Conservation (phyloP, 1,139 yeast genomes). For the Saccharomyces pastorianus region DNA sequence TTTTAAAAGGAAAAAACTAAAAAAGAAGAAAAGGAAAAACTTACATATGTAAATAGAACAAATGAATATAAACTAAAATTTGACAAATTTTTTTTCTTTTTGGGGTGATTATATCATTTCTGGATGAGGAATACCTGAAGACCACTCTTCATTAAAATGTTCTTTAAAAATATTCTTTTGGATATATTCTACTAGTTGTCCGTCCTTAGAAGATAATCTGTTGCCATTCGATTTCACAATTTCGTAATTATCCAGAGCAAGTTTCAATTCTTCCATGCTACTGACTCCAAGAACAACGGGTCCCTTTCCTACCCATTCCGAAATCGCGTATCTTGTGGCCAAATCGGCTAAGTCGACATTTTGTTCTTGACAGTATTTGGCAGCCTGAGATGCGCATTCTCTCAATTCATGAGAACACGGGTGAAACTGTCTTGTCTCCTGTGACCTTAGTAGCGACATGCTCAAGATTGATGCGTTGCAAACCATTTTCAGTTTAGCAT, state of each 20-base stretch:
- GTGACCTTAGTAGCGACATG: constrained; percentile 75
- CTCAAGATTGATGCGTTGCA: constrained; percentile 80
- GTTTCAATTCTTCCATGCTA: constrained; percentile 49
- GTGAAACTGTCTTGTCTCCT: constrained; percentile 65
- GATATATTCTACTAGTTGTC: constrained; percentile 38
- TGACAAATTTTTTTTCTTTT: background rate
- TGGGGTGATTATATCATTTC: background rate
- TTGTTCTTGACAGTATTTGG: constrained; percentile 34
- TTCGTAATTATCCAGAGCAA: constrained; percentile 55
- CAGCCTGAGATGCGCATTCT: constrained; percentile 46
- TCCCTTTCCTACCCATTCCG: constrained; percentile 46
- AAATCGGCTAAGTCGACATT: constrained; percentile 67
- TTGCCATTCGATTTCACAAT: constrained; percentile 35
- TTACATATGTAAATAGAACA: background rate
- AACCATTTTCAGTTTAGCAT: constrained; percentile 50
- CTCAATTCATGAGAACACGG: constrained; percentile 66
- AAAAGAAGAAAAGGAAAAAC: background rate
- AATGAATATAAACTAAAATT: background rate
- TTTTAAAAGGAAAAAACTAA: too few species aligned
- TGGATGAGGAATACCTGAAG: constrained; percentile 36
- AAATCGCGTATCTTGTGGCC: constrained; percentile 68
- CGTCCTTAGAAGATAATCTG: constrained; percentile 37
- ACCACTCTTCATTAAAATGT: constrained; percentile 64
- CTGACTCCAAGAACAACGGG: constrained; percentile 73
- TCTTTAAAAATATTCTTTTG: constrained; percentile 42